Evolutionary conservation across 148 eudicot genomes (phyloP).

Genomic region (Beta vulgaris): DNA sequence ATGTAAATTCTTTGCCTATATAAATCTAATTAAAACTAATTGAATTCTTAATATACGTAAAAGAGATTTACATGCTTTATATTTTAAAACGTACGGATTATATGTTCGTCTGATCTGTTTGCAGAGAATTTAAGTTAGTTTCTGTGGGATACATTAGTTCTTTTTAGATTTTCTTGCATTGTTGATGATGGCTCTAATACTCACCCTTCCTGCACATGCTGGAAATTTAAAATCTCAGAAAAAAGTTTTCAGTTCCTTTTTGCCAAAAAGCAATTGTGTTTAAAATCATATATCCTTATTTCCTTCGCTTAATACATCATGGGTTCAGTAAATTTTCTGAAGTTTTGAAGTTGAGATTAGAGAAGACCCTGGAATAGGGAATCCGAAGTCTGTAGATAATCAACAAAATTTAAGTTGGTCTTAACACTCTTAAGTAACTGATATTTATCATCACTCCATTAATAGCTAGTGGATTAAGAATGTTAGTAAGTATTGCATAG

Average conservation of each 20-base stretch:
- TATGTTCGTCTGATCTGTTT: no score
- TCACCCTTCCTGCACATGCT: not conserved
- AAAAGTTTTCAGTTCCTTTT: no score
- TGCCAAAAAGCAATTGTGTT: no score
- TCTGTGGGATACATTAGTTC: not conserved
- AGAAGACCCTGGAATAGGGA: not conserved
- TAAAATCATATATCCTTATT: not conserved
- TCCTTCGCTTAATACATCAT: no score
- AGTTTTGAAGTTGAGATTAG: not conserved
- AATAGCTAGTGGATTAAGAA: not conserved
- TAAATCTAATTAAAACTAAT: no score
- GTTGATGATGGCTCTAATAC: not conserved
- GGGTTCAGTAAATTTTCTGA: not conserved
- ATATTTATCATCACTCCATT: not conserved
- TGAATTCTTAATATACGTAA: no score
- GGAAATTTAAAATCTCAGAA: no score
- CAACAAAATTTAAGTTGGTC: not conserved
- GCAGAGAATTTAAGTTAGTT: no score
- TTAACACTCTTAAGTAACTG: not conserved
- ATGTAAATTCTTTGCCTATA: no score
- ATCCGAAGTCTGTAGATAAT: not conserved
- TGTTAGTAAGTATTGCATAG: not conserved
- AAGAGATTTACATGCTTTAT: no score
- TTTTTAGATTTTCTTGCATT: no score
- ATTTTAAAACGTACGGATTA: no score